These are phyloP conservation scores for Pichia sp. DNA, from an alignment of 1,139 yeast genomes.

Conservation along the genomic window DNA sequence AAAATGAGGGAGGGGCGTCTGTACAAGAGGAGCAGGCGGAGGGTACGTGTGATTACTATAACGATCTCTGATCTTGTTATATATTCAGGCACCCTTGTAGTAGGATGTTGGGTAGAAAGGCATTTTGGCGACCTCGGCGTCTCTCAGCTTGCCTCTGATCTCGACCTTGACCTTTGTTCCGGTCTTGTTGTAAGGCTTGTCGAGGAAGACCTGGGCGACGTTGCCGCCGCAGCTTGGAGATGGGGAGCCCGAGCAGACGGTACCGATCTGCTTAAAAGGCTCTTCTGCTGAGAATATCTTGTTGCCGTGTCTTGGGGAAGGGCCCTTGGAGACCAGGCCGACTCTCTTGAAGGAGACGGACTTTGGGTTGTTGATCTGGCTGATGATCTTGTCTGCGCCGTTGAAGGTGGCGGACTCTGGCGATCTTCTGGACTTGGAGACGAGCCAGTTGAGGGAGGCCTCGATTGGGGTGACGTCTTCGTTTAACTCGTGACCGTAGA, in stretches of 20 bases:
- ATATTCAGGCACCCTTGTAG: constrained; percentile 40
- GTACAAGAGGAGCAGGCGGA: background rate
- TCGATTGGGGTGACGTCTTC: constrained; percentile 85
- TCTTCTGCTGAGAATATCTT: constrained; percentile 52
- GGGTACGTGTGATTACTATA: background rate
- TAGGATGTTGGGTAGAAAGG: constrained; percentile 80
- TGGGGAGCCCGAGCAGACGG: constrained; percentile 83
- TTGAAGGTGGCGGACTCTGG: constrained; percentile 51
- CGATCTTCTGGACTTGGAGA: constrained; percentile 73
- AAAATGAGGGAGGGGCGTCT: background rate
- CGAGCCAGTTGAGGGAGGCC: constrained; percentile 83
- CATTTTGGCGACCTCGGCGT: constrained; percentile 69
- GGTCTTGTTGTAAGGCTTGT: constrained; percentile 65
- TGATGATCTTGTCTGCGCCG: constrained; percentile 67
- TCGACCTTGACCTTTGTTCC: constrained; percentile 75
- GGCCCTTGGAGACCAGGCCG: constrained; percentile 74
- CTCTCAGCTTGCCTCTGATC: constrained; percentile 78
- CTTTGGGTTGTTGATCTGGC: constrained; percentile 63
- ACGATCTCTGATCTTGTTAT: background rate
- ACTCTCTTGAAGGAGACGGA: constrained; percentile 62
- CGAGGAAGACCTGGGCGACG: constrained; percentile 87
- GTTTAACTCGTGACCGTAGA: constrained; percentile 86
- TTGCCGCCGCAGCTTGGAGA: constrained; percentile 85
- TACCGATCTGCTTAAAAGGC: constrained; percentile 57
- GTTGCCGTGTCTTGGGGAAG: constrained; percentile 88